phyloP scores from a whole-genome alignment of 257 asterid genomes.

The Voacanga thouarsii region DNA sequence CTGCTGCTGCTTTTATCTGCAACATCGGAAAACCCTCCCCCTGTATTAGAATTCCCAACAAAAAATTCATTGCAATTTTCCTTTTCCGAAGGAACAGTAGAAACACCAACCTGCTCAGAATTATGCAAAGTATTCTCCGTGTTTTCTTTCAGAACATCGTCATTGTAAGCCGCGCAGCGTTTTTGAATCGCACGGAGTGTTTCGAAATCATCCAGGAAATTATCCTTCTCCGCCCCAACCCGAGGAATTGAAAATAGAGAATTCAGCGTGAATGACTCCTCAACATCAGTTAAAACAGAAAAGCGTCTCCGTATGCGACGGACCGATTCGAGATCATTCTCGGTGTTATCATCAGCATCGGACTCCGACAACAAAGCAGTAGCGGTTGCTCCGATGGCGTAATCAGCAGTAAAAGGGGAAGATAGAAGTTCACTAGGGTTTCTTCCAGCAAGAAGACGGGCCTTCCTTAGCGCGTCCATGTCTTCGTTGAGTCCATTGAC shows the following conservation, averaged over 20 bases:
- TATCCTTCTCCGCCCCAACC: slow-evolving; percentile 37
- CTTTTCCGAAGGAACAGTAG: slow-evolving; percentile 58
- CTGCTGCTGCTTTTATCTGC: too few species aligned
- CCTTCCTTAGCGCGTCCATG: slow-evolving; percentile 61
- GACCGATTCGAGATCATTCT: slow-evolving; percentile 54
- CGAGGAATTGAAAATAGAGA: slow-evolving; percentile 49
- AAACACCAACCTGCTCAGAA: slow-evolving; percentile 73
- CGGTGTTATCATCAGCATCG: slow-evolving; percentile 42
- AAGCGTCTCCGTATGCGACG: slow-evolving; percentile 59
- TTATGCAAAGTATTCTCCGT: slow-evolving; percentile 23
- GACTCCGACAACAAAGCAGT: slow-evolving; percentile 25
- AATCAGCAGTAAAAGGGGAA: neutral
- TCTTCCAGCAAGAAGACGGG: slow-evolving; percentile 46
- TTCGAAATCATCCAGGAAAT: slow-evolving; percentile 69
- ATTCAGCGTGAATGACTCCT: slow-evolving; percentile 29
- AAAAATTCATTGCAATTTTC: slow-evolving; percentile 60
- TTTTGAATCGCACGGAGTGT: slow-evolving; percentile 71
- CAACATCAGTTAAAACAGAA: slow-evolving; percentile 34
- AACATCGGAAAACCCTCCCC: slow-evolving; percentile 6
- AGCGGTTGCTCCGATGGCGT: neutral
- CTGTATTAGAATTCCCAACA: slow-evolving; percentile 68
- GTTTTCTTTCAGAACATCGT: too few species aligned
- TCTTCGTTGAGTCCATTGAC: slow-evolving; percentile 66
- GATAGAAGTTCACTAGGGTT: slow-evolving; percentile 26
- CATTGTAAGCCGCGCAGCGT: slow-evolving; percentile 63